phyloP scores from a whole-genome alignment of 495 filamentous ascomycete genomes.

The Penicillium longicatenatum region DNA sequence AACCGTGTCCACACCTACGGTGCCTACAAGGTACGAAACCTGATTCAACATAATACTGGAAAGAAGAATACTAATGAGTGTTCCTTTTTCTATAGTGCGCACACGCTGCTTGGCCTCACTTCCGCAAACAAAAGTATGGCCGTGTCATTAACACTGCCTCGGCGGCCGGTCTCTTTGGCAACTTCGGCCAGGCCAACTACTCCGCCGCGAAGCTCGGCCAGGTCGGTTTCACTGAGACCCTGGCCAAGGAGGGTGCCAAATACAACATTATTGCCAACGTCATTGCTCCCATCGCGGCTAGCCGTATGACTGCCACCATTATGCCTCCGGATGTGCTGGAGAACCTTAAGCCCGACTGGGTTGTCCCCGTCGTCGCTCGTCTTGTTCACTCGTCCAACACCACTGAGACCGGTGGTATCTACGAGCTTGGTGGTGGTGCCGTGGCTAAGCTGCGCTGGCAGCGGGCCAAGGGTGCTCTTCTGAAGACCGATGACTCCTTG shows the following conservation, averaged over 20 bases:
- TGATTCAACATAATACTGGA: background rate
- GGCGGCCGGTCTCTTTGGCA: slow-evolving; percentile 92
- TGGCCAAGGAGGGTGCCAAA: slow-evolving; percentile 96
- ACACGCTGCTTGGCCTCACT: slow-evolving; percentile 94
- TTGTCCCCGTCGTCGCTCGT: slow-evolving; percentile 90
- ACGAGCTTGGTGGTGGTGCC: slow-evolving; percentile 92
- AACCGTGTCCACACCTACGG: slow-evolving; percentile 93
- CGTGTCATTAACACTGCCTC: slow-evolving; percentile 95
- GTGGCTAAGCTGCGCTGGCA: slow-evolving; percentile 95
- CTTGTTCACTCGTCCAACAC: slow-evolving; percentile 88
- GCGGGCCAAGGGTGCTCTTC: slow-evolving; percentile 83
- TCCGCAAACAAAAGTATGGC: slow-evolving; percentile 98
- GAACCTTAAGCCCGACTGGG: slow-evolving; percentile 90
- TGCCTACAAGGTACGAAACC: slow-evolving; percentile 74
- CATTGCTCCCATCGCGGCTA: slow-evolving; percentile 95
- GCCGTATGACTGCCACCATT: slow-evolving; percentile 94
- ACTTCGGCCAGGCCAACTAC: slow-evolving; percentile 96
- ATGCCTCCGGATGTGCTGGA: slow-evolving; percentile 95
- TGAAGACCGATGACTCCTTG: slow-evolving; percentile 85
- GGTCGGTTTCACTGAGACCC: slow-evolving; percentile 97
- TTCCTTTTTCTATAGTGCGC: slow-evolving; percentile 62
- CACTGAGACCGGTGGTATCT: slow-evolving; percentile 83
- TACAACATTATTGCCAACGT: slow-evolving; percentile 98
- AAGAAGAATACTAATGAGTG: slow-evolving; percentile 2
- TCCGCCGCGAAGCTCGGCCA: slow-evolving; percentile 94